A percentile compares a stretch with the other conserved stretches of the same genome.
These are phyloP conservation scores for Hanseniaspora osmophila DNA, from an alignment of 805 yeast species.

Conservation along the genomic window DNA sequence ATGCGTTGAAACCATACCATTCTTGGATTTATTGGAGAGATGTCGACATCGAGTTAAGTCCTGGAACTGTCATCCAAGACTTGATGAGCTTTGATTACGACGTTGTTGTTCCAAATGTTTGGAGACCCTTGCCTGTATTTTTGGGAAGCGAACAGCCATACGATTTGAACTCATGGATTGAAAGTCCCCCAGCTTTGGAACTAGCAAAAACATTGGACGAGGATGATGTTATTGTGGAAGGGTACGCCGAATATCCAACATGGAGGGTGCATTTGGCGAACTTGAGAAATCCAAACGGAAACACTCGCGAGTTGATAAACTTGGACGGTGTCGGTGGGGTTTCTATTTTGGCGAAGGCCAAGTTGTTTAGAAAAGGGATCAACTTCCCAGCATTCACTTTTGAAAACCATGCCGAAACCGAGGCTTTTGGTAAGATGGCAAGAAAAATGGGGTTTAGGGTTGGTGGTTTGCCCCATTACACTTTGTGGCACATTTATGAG, in stretches of 20 bases:
- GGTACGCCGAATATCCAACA: slow-evolving; percentile 76
- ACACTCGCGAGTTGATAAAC: slow-evolving; percentile 49
- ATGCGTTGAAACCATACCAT: slow-evolving; percentile 67
- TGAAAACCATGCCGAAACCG: slow-evolving; percentile 77
- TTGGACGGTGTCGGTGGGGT: slow-evolving; percentile 85
- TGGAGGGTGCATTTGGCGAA: slow-evolving; percentile 76
- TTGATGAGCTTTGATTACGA: slow-evolving; percentile 59
- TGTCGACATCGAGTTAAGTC: slow-evolving; percentile 72
- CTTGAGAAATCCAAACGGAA: slow-evolving; percentile 45
- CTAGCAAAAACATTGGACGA: slow-evolving; percentile 52
- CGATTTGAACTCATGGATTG: slow-evolving; percentile 94
- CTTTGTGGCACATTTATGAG: slow-evolving; percentile 81
- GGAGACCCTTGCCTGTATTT: slow-evolving; percentile 93
- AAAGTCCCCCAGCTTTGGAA: slow-evolving; percentile 60
- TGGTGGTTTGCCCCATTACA: slow-evolving; percentile 82
- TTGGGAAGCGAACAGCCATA: slow-evolving; percentile 87
- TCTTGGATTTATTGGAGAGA: slow-evolving; percentile 91
- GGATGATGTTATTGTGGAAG: slow-evolving; percentile 80
- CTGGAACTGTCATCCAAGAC: slow-evolving; percentile 60
- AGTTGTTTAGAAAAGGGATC: slow-evolving; percentile 63
- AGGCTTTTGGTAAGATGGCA: slow-evolving; percentile 76
- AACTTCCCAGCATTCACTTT: slow-evolving; percentile 77
- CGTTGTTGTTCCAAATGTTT: slow-evolving; percentile 74
- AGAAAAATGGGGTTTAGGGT: slow-evolving; percentile 66
- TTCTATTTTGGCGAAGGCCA: slow-evolving; percentile 61